These are phyloP conservation scores for Amanita thiersii DNA, from an alignment of 768 basidiomycete genomes.

Conservation along the genomic window DNA sequence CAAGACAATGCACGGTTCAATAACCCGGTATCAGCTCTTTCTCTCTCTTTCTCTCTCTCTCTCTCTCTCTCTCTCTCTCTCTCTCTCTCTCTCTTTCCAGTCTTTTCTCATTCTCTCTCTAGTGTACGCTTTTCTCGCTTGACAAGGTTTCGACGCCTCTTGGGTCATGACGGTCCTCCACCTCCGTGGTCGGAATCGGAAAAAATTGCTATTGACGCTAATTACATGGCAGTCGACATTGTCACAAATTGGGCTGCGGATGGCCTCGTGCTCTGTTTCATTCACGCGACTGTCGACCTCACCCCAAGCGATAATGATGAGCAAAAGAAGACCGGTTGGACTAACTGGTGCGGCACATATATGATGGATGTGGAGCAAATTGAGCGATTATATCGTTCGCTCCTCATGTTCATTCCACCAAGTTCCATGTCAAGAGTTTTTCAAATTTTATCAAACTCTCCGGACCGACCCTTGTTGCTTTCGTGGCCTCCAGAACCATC, in stretches of 20 bases:
- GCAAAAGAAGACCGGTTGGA: constrained; percentile 62
- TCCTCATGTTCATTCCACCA: constrained; percentile 47
- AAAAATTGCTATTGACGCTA: constrained; percentile 57
- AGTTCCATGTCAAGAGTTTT: constrained; percentile 58
- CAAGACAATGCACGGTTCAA: constrained; percentile 74
- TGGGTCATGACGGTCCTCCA: constrained; percentile 57
- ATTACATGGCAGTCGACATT: constrained; percentile 84
- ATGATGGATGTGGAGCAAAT: constrained; percentile 50
- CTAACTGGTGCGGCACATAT: constrained; percentile 86
- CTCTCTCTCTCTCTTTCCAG: constrained; percentile 16
- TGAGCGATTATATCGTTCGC: constrained; percentile 48
- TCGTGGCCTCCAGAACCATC: constrained; percentile 72
- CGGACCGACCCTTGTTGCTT: constrained; percentile 49
- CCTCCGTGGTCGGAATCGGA: constrained; percentile 56
- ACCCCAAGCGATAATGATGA: constrained; percentile 69
- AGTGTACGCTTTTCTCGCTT: constrained; percentile 79
- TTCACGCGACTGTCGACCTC: constrained; percentile 76
- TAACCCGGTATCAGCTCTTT: constrained; percentile 55
- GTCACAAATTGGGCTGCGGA: constrained; percentile 88
- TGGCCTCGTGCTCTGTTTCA: constrained; percentile 81
- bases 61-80: constrained; percentile 12
- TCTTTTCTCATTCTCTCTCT: constrained; percentile 5
- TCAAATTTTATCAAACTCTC: constrained; percentile 64
- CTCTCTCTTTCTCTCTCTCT: constrained; percentile 17
- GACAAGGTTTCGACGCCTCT: constrained; percentile 58